Base-by-base conservation (phyloP, 2,329 filamentous ascomycete species). In the Penicillium sp. region DNA sequence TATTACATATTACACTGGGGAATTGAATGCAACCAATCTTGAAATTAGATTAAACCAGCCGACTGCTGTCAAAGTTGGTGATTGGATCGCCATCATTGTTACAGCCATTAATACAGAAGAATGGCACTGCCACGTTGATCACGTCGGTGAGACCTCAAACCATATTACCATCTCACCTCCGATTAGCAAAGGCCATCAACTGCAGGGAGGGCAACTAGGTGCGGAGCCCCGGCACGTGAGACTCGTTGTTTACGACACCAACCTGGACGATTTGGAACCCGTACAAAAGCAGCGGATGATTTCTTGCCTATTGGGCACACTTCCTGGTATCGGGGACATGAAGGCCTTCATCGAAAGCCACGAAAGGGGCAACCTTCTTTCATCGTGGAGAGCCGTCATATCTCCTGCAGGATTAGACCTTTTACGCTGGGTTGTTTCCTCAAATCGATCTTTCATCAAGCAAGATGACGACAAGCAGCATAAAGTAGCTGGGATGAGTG, bases 401-500 rank as follows among this genome's bases (percentile, higher is more conserved):
- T 82, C 86, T 0, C 82, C 84, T 2, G 82, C 88, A 7, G 83
- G 86, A 0, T 72, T 90, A 3, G 82, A 85, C 21, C 72, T 96
- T 0, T 75, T 97, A 21, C 82, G 89, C 49, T 97, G 92, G 92
- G 89, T 96, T 57, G 84, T 97, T 55, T 89, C 91, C 0, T 96
- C 91, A 0, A 96, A 96, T 65, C 81, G 90, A 44, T 93, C 92
- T 0, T 92, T 87, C 63, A 94, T 97, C 57, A 80, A 93, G 44
- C 86, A 93, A 62, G 86, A 94, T 16, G 73, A 74, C 39, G 45
- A 57, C 8, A 38, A 66, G 23, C 57, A 77, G 35, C 79, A 86
- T 58, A 79, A 78, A 12, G 80, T 94, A 3, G 76, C 75, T 25
- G 87, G 86, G 0, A 85, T 93, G 75, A 65, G 78, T 0, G 77